Conservation (phyloP, 768 basidiomycete genomes). For the Kwoniella dejecticola region DNA sequence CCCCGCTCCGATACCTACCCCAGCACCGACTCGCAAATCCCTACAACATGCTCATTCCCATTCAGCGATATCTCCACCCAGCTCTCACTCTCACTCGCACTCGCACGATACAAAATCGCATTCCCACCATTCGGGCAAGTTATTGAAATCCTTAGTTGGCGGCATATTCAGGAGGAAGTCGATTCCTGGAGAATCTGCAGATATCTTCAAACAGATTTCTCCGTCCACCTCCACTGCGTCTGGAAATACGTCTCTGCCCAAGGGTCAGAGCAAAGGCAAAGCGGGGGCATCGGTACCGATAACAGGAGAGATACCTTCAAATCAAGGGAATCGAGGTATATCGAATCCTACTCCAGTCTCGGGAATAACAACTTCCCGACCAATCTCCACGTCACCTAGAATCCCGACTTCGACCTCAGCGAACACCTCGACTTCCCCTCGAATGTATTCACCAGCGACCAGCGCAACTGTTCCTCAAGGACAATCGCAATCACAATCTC, state of each 20-base stretch:
- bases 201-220: not conserved
- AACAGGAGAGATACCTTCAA: not conserved
- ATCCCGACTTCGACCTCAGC: not conserved
- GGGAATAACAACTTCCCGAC: not conserved
- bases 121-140: constrained; percentile 16
- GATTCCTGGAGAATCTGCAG: not conserved
- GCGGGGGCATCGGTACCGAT: not conserved
- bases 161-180: constrained; percentile 36
- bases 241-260: not conserved
- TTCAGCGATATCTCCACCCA: not conserved
- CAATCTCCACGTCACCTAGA: no score
- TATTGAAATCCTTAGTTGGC: constrained; percentile 44
- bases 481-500: not conserved
- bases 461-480: no score
- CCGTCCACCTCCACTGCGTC: no score
- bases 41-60: not conserved
- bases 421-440: not conserved
- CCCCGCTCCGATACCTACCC: constrained; percentile 8
- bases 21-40: constrained; percentile 6
- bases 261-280: not conserved
- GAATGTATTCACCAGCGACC: not conserved
- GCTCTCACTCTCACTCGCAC: not conserved
- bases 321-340: not conserved
- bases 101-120: not conserved
- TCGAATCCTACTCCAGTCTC: no score